phyloP scores from a whole-genome alignment of 169 alveolate genomes.

The Cryptosporidium ubiquitum region DNA sequence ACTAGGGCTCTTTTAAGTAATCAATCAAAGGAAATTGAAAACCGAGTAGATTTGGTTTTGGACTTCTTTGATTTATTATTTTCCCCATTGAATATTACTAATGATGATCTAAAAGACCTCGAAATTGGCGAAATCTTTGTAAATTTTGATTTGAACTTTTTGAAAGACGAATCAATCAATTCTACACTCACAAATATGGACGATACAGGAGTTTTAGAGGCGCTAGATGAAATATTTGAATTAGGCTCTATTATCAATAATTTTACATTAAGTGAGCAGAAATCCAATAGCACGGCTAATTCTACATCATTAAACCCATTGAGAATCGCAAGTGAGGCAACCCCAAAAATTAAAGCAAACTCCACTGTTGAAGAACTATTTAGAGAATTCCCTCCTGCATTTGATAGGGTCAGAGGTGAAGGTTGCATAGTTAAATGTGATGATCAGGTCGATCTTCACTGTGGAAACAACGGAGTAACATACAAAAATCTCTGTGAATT shows the following conservation, averaged over 20 bases:
- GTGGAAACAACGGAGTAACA: conserved; percentile 41
- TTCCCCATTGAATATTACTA: neutral
- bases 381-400: conserved; percentile 46
- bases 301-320: neutral
- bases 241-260: neutral
- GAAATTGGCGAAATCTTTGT: conserved; percentile 7
- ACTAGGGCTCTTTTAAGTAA: neutral
- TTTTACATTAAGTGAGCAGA: neutral
- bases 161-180: neutral
- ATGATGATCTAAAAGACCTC: neutral
- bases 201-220: neutral
- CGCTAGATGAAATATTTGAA: neutral
- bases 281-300: neutral
- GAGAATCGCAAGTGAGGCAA: neutral
- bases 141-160: neutral
- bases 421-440: conserved; percentile 23
- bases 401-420: conserved; percentile 54
- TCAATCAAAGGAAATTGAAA: neutral
- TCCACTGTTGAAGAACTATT: neutral
- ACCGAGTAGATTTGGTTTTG: neutral
- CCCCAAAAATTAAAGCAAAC: neutral
- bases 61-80: neutral
- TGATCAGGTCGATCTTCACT: neutral
- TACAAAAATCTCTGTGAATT: conserved; percentile 63
- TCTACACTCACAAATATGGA: neutral